Conservation (phyloP, 1,284 basidiomycete species). For the Malassezia sp. region DNA sequence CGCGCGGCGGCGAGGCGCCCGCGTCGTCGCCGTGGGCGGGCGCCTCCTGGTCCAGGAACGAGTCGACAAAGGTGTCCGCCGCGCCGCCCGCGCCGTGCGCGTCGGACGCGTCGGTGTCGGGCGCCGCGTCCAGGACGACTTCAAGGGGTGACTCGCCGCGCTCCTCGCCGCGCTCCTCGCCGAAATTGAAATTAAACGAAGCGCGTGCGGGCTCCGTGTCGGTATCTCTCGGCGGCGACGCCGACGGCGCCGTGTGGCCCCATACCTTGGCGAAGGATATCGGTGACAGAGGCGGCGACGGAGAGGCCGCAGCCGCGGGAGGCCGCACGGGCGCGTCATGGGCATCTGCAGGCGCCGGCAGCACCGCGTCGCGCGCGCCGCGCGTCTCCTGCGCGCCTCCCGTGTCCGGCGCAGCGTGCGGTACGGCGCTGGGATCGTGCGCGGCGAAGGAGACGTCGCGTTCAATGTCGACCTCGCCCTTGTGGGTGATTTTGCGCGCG, state of each 20-base stretch:
- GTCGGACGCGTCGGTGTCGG: not conserved
- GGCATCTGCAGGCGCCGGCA: too few species aligned
- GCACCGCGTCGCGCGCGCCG: not conserved
- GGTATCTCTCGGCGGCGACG: not conserved
- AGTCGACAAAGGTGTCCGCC: conserved; percentile 35
- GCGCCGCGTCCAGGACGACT: not conserved
- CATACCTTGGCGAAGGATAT: too few species aligned
- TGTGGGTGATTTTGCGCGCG: conserved; percentile 45
- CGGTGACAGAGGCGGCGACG: too few species aligned
- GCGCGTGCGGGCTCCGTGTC: conserved; percentile 3
- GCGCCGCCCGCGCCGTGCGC: not conserved
- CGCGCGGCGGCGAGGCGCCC: not conserved
- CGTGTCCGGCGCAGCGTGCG: conserved; percentile 8
- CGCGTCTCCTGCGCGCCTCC: conserved; percentile 10
- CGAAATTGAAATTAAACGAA: conserved; percentile 1
- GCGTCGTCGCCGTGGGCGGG: not conserved
- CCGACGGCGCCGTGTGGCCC: not conserved
- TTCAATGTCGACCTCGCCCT: conserved; percentile 45
- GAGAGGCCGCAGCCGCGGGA: too few species aligned
- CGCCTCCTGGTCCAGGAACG: conserved; percentile 24
- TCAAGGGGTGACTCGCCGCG: not conserved
- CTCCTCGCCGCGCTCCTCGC: not conserved
- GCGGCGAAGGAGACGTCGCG: conserved; percentile 16
- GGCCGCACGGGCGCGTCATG: too few species aligned
- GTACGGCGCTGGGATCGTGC: conserved; percentile 18